Base-by-base conservation (phyloP, 805 yeast species). In the Saccharomycopsis schoenii region DNA sequence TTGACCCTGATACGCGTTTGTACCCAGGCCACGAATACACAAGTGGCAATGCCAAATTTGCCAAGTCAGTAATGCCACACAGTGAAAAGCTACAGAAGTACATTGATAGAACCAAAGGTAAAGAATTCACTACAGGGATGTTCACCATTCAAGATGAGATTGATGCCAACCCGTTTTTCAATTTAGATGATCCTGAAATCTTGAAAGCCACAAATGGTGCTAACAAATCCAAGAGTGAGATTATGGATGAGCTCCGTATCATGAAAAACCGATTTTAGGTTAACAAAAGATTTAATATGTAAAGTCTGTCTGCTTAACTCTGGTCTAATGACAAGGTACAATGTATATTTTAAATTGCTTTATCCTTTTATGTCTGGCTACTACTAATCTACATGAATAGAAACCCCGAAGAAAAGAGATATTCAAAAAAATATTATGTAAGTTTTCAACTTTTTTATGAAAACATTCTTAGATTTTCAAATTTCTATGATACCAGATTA, bases 21-120 rank as follows among this genome's bases (percentile, higher is more conserved):
- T 93, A 83, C 69, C 93, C 97, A 1, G 99, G 99, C 1, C 99
- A 94, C 72, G 99, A 94, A 74, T 94, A 94, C 74, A 94, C 99
- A 5, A 80, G 78, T 66, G 78, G 88, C 29, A 93, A 94, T 70
- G 86, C 88, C 24, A 81, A 79, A 66, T 94, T 94, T 71, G 89
- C 94, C 19, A 79, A 82, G 65, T 78, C 84, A 1, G 83, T 88
- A 1, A 71, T 89, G 60, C 71, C 76, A 55, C 75, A 79, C 60
- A 78, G 75, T 55, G 43, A 66, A 25, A 68, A 70, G 10, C 73
- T 73, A 12, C 62, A 64, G 1, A 72, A 73, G 60, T 67, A 69
- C 4, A 77, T 93, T 65, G 84, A 80, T 55, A 66, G 75, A 24
- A 89, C 74, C 66, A 76, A 82, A 52, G 68, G 70, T 0, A 77